Evolutionary conservation across 2,329 filamentous ascomycete species (phyloP), one percentile per base, ranked within the genome.

Genomic region (Ophiostoma sp.): DNA sequence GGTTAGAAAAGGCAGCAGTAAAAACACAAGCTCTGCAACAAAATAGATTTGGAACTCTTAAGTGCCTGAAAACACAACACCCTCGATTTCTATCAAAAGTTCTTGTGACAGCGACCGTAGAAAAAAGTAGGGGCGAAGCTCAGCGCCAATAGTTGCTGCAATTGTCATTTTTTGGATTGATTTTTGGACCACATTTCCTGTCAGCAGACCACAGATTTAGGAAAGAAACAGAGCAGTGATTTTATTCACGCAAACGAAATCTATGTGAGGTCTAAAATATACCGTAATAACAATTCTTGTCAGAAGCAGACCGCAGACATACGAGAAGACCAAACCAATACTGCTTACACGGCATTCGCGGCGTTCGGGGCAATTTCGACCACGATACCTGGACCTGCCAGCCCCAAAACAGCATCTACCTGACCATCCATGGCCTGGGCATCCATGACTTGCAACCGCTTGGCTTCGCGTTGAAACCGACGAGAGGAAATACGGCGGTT

Each of bases 401-500:
- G 5, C 12, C 61, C 61, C 5, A 11, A 3, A 3, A 64, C n/a
- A 6, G 55, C 19, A 12, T 72, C 48, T 7, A 59, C 25, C 19
- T 39, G 63, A 1, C 28, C 50, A 15, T 57, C 36, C 71, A 69
- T 22, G 2, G 31, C 31, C 11, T 69, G 50, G 9, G 45, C 69
- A 33, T 52, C 36, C 69, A 70, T 42, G 33, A 45, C 33, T 33
- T 70, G 57, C 2, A 74, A 4, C 22, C 45, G 25, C 15, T 70
- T 19, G 1, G 73, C 74, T 57, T 75, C 74, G 0, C 12, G 12
- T 12, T 48, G 66, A 15, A 77, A 77, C 4, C 39, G 25, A 5
- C 71, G 17, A 0, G 75, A 66, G n/a, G 74, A 52, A 2, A 71
- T 75, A 22, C 72, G 48, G 25, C 72, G 71, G 28, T 74, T 50